Evolutionary conservation across 495 filamentous ascomycete genomes (phyloP).

Genomic region (Aspergillus carlsbadensis): DNA sequence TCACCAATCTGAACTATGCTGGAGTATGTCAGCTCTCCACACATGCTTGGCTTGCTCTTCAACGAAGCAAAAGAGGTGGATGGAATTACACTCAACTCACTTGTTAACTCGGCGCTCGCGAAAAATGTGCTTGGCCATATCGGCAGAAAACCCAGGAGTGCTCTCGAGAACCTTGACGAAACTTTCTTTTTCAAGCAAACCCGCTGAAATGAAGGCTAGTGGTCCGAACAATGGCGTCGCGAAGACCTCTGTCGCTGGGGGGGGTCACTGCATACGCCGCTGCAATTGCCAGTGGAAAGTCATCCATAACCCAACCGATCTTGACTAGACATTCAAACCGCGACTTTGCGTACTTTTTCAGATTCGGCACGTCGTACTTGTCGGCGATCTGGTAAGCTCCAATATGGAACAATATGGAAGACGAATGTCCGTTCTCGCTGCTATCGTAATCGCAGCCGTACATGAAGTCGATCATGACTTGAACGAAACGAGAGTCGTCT

Average conservation of each 20-base stretch:
- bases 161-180: constrained; percentile 15
- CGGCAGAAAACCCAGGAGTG: constrained; percentile 15
- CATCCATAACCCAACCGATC: constrained; percentile 20
- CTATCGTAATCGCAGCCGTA: constrained; percentile 28
- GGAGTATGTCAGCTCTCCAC: too few relatives aligned
- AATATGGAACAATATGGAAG: constrained; percentile 29
- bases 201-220: constrained; percentile 12
- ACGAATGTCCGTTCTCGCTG: constrained; percentile 17
- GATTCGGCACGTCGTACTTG: constrained; percentile 35
- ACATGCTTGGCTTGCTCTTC: neutral
- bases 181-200: constrained; percentile 11
- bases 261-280: constrained; percentile 31
- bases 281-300: constrained; percentile 31
- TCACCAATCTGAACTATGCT: neutral
- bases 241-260: constrained; percentile 29
- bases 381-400: constrained; percentile 45
- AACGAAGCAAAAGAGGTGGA: too few relatives aligned
- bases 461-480: constrained; percentile 35
- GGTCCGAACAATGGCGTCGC: constrained; percentile 27
- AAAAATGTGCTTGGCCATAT: constrained; percentile 7
- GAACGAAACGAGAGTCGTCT: constrained; percentile 30
- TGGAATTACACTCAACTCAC: too few relatives aligned
- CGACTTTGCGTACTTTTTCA: constrained; percentile 32
- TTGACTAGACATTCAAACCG: constrained; percentile 31
- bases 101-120: neutral